Evolutionary conservation across 768 basidiomycete species (phyloP).

Genomic region (Agrocybe praecox): DNA sequence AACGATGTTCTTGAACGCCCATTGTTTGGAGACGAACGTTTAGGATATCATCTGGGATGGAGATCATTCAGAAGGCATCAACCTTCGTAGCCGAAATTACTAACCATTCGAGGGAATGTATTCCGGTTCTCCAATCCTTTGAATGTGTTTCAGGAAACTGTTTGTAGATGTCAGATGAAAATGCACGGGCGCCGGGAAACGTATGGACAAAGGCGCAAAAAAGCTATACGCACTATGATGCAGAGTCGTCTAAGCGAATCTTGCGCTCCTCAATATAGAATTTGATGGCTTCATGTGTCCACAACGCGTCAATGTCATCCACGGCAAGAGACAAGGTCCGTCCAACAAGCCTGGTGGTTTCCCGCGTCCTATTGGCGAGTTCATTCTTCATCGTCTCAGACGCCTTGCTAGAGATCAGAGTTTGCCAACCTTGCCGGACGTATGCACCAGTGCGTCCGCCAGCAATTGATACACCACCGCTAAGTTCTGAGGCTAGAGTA

Average conservation of each 20-base stretch:
- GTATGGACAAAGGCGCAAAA: slow-evolving; percentile 5
- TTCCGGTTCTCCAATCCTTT: slow-evolving; percentile 66
- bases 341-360: slow-evolving; percentile 50
- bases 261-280: slow-evolving; percentile 57
- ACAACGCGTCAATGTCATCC: slow-evolving; percentile 62
- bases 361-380: slow-evolving; percentile 16
- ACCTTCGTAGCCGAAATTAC: background rate
- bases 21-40: slow-evolving; percentile 81
- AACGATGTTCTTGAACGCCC: slow-evolving; percentile 77
- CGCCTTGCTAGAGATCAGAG: slow-evolving; percentile 48
- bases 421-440: slow-evolving; percentile 76
- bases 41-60: slow-evolving; percentile 65
- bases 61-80: background rate
- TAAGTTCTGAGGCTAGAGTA: slow-evolving; percentile 68
- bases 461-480: slow-evolving; percentile 60
- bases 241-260: slow-evolving; percentile 74
- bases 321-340: slow-evolving; percentile 51
- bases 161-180: background rate
- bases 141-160: slow-evolving; percentile 71
- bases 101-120: slow-evolving; percentile 73
- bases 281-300: slow-evolving; percentile 70
- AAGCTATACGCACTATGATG: slow-evolving; percentile 60
- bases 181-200: background rate
- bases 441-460: slow-evolving; percentile 66
- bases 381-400: slow-evolving; percentile 26